Evolutionary conservation across 805 yeast genomes (phyloP).

Genomic region (Metschnikowia drakensbergensis): DNA sequence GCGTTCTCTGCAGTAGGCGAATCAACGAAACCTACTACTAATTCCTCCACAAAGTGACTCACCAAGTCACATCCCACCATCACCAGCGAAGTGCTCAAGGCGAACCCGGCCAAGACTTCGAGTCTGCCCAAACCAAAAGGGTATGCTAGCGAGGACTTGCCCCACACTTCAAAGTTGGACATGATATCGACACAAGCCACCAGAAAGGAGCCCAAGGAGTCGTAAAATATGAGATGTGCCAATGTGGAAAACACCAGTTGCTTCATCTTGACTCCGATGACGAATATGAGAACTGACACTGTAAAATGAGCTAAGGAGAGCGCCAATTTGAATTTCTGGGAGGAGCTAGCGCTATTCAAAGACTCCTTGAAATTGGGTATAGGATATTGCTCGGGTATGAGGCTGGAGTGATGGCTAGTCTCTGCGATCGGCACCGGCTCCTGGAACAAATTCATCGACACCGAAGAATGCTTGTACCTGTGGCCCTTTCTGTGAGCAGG

Average conservation of each 20-base stretch:
- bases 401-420: constrained; percentile 52
- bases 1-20: constrained; percentile 17
- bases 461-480: constrained; percentile 92
- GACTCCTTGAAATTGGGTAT: constrained; percentile 71
- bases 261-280: constrained; percentile 54
- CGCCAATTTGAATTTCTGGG: constrained; percentile 54
- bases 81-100: constrained; percentile 73
- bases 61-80: constrained; percentile 89
- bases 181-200: constrained; percentile 71
- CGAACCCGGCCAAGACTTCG: constrained; percentile 85
- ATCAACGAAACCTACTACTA: constrained; percentile 40
- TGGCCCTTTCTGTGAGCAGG: constrained; percentile 89
- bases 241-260: constrained; percentile 66
- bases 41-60: constrained; percentile 82
- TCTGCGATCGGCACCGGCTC: constrained; percentile 62
- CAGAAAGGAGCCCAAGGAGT: constrained; percentile 70
- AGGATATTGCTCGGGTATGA: constrained; percentile 62
- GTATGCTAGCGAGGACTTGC: constrained; percentile 68
- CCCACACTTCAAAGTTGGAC: constrained; percentile 94
- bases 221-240: constrained; percentile 85
- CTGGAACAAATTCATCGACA: constrained; percentile 91
- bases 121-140: constrained; percentile 94
- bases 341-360: constrained; percentile 50
- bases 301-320: constrained; percentile 60
- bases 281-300: constrained; percentile 53